Percentiles rank a stretch among this genome's conserved stretches.
Conservation (phyloP, 163 green algal species). For the Trebouxiophyceae sp. region DNA sequence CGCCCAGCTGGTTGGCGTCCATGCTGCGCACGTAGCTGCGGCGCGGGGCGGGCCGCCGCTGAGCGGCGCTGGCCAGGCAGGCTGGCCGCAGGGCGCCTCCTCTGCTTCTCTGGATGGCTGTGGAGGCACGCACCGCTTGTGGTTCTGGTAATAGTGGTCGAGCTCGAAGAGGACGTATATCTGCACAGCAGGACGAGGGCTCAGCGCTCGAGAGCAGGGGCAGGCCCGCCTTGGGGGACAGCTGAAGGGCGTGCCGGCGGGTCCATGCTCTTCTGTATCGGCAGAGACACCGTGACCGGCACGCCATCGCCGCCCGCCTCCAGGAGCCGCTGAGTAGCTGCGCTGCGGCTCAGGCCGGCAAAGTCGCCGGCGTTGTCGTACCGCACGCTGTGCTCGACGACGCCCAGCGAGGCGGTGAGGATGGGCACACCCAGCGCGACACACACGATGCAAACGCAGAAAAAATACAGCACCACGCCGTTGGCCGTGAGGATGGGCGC, state of each 20-base stretch:
- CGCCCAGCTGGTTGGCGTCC: constrained; percentile 29
- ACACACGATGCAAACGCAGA: constrained; percentile 16
- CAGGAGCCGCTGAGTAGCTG: constrained; percentile 9
- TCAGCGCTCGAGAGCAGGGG: too few relatives aligned
- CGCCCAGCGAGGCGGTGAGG: constrained; percentile 30
- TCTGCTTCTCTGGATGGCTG: too few relatives aligned
- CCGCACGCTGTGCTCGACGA: constrained; percentile 23
- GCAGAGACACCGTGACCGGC: constrained; percentile 34
- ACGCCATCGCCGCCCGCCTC: constrained; percentile 13
- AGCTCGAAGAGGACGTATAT: constrained; percentile 93
- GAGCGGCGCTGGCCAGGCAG: too few relatives aligned
- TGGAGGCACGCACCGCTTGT: constrained; percentile 59
- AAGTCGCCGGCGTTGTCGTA: constrained; percentile 9
- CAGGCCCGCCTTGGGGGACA: too few relatives aligned
- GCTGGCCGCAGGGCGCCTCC: too few relatives aligned
- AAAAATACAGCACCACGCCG: constrained; percentile 29
- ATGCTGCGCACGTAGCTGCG: constrained; percentile 41
- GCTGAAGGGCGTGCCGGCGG: constrained; percentile 53
- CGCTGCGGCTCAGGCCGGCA: background rate
- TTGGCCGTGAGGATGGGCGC: constrained; percentile 37
- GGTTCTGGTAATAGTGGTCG: constrained; percentile 87
- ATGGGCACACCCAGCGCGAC: constrained; percentile 42
- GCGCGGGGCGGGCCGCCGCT: too few relatives aligned
- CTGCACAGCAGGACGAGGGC: constrained; percentile 12
- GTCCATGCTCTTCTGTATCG: constrained; percentile 57